Percentiles rank a stretch among this genome's conserved stretches.
phyloP scores from a whole-genome alignment of 2,329 filamentous ascomycete species.

The Dactylonectria estremocensis region DNA sequence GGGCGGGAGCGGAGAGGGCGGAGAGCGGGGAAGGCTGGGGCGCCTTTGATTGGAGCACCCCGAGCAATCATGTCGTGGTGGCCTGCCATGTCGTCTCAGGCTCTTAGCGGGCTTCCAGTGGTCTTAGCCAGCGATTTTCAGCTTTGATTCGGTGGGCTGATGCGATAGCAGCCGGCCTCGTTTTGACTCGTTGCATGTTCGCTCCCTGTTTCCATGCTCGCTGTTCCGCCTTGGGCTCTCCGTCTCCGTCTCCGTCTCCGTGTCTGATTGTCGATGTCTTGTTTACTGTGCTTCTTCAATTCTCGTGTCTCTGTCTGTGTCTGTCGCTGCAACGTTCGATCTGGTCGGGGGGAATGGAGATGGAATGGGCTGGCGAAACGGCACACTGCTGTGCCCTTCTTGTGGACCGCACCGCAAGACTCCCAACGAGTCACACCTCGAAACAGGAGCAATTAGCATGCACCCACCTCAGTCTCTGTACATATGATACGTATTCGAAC shows the following conservation, averaged over 20 bases:
- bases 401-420: background rate
- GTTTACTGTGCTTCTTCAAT: background rate
- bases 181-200: too few relatives aligned
- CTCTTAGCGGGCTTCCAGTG: background rate
- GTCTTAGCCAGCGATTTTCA: background rate
- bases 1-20: constrained; percentile 2
- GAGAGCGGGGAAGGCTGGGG: constrained; percentile 33
- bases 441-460: background rate
- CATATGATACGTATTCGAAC: too few relatives aligned
- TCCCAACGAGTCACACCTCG: background rate
- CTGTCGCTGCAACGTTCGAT: background rate
- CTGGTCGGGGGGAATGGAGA: background rate
- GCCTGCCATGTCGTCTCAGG: background rate
- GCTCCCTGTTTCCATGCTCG: too few relatives aligned
- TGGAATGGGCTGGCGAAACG: background rate
- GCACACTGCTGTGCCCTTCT: background rate
- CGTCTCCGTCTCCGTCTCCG: background rate
- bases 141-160: constrained; percentile 6
- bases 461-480: background rate
- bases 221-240: too few relatives aligned
- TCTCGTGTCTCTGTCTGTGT: too few relatives aligned
- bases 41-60: constrained; percentile 24
- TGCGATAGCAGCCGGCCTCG: background rate
- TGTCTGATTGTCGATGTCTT: background rate
- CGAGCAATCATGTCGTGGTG: background rate